Evolutionary conservation across 805 yeast species (phyloP).

Genomic region (Barnettozyma vustinii): DNA sequence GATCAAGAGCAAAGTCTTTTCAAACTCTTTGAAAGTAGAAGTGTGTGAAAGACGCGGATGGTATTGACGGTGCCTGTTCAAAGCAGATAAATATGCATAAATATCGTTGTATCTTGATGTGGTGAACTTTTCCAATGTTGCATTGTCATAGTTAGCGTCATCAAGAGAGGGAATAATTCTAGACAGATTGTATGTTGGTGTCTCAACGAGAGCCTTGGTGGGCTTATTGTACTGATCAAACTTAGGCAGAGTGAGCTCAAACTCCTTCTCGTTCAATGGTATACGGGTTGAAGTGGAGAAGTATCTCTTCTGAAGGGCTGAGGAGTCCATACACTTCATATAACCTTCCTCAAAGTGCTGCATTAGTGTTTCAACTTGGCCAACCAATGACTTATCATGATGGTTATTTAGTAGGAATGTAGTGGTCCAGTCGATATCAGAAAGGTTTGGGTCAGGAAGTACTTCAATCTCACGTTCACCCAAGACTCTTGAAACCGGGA

Average conservation of each 20-base stretch:
- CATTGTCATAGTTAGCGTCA: not conserved
- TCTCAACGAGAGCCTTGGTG: not conserved
- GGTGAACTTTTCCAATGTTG: not conserved
- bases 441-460: not conserved
- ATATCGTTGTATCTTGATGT: constrained; percentile 2
- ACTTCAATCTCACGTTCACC: not conserved
- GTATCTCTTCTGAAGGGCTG: not conserved
- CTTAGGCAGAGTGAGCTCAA: not conserved
- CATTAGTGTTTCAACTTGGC: not conserved
- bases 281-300: not conserved
- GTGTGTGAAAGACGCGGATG: not conserved
- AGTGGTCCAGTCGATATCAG: constrained; percentile 1
- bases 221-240: not conserved
- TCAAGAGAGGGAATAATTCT: not conserved
- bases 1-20: not conserved
- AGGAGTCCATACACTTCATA: not conserved
- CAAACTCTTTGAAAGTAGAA: not conserved
- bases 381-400: not conserved
- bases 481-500: not conserved
- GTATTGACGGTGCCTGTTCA: not conserved
- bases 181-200: not conserved
- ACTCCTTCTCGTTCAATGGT: not conserved
- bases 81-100: not conserved
- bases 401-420: constrained; percentile 1
- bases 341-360: not conserved